Evolutionary conservation across 2,329 filamentous ascomycete species (phyloP).

Genomic region (Colletotrichum euphorbiae): DNA sequence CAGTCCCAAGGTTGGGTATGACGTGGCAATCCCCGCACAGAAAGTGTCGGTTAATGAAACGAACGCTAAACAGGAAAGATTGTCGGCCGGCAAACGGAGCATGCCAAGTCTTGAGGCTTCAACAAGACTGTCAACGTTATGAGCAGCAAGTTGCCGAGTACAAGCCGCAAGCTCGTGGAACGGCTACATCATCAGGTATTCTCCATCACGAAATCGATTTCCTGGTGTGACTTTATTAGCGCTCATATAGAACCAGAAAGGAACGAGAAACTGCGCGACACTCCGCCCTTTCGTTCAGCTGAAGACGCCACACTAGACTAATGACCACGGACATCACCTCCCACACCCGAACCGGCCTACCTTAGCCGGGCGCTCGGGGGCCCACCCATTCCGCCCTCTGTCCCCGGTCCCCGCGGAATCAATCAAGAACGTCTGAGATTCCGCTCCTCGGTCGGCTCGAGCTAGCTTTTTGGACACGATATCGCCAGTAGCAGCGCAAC

Average conservation of each 20-base stretch:
- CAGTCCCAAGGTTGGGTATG: neutral
- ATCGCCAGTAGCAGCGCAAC: conserved; percentile 6
- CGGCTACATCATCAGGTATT: neutral
- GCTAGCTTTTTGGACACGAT: conserved; percentile 5
- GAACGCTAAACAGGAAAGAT: conserved; percentile 12
- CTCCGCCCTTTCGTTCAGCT: conserved; percentile 28
- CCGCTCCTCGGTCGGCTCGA: neutral
- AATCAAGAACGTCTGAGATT: conserved; percentile 7
- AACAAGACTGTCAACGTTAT: neutral
- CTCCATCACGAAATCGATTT: neutral
- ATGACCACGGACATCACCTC: conserved; percentile 6
- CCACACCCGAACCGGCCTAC: conserved; percentile 36
- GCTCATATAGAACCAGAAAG: neutral
- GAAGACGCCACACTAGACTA: conserved; percentile 31
- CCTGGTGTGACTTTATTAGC: neutral
- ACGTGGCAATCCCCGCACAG: conserved; percentile 12
- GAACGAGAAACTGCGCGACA: conserved; percentile 9
- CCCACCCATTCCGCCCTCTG: conserved; percentile 30
- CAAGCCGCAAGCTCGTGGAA: neutral
- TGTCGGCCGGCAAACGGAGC: conserved; percentile 2
- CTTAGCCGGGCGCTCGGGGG: conserved; percentile 19
- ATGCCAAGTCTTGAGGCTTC: neutral
- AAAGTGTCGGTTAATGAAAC: conserved; percentile 18
- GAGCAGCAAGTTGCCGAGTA: neutral
- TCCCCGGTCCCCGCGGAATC: conserved; percentile 34